Evolutionary conservation across 768 basidiomycete genomes (phyloP), one percentile per base, ranked within the genome.

Genomic region (Dacryopinax spathularia): DNA sequence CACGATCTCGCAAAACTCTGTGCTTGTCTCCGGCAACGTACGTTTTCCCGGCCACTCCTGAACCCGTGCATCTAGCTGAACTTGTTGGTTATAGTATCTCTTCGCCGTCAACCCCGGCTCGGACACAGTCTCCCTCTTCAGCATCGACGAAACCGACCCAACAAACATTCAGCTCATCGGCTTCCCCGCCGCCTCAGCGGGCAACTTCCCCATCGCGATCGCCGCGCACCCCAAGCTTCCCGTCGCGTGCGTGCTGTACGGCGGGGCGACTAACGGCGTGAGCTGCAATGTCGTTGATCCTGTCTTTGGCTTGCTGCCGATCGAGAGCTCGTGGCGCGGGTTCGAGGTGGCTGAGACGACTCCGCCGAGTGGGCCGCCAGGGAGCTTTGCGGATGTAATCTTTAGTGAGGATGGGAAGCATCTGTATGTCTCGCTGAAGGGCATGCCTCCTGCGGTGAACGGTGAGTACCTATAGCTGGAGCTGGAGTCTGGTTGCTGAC

Each of bases 201-300:
- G 81, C 16, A 78, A 82, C 62, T 82, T 81, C 74, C 80, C 81
- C 16, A 72, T 82, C 63, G 78, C 80, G 0, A 60, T 78, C 20
- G 72, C 73, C 1, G 71, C 76, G 65, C 75, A 74, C 66, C 63
- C 65, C 25, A 69, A 69, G 27, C 74, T 72, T 16, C 70, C 63
- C 59, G 68, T 65, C 4, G 67, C 74, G 3, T 77, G 78, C 65
- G 73, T 74, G 1, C 72, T 79, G 33, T 81, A 80, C 68, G 76
- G 79, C 31, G 79, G 80, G 15, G 70, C 69, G 15, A 66, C 76
- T 34, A 79, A 79, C 66, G 76, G 78, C 37, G 77, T 80, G 63
- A 76, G 70, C 73, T 76, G 7, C 31, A 7, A 44, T 22, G 22
- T 44, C 43, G 43, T 44, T 22, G 10, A 44, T 20, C 43, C 43